phyloP scores from a whole-genome alignment of 345 rosid genomes.

The Pelargonium nanum region DNA sequence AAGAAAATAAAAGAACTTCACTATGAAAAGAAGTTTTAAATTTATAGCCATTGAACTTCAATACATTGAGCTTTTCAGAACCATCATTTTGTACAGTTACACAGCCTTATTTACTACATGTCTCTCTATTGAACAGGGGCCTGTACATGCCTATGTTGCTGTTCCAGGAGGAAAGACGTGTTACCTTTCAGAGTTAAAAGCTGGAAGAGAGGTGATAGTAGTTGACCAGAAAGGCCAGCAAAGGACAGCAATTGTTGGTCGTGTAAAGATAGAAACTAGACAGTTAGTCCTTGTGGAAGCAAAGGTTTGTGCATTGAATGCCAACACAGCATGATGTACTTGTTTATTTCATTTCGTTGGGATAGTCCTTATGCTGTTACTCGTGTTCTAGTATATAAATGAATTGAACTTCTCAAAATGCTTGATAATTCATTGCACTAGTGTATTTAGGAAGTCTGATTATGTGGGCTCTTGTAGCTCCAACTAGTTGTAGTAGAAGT shows the following conservation, averaged over 20 bases:
- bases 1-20: too few relatives aligned
- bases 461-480: not conserved
- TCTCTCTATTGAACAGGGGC: conserved; percentile 41
- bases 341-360: too few relatives aligned
- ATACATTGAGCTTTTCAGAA: too few relatives aligned
- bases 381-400: too few relatives aligned
- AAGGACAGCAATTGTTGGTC: conserved; percentile 60
- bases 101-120: not conserved
- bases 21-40: too few relatives aligned
- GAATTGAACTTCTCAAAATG: not conserved
- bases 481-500: too few relatives aligned
- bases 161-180: conserved; percentile 79
- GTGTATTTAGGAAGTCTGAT: not conserved
- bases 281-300: conserved; percentile 65
- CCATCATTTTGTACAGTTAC: not conserved
- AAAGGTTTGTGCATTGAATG: conserved; percentile 49
- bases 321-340: not conserved
- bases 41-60: not conserved
- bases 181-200: conserved; percentile 75
- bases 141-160: conserved; percentile 73
- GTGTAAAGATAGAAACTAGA: conserved; percentile 79
- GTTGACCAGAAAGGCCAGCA: conserved; percentile 55
- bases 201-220: conserved; percentile 60
- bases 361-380: too few relatives aligned
- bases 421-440: not conserved